Conservation (phyloP, 2,329 filamentous ascomycete species). For the Fusarium sp. region DNA sequence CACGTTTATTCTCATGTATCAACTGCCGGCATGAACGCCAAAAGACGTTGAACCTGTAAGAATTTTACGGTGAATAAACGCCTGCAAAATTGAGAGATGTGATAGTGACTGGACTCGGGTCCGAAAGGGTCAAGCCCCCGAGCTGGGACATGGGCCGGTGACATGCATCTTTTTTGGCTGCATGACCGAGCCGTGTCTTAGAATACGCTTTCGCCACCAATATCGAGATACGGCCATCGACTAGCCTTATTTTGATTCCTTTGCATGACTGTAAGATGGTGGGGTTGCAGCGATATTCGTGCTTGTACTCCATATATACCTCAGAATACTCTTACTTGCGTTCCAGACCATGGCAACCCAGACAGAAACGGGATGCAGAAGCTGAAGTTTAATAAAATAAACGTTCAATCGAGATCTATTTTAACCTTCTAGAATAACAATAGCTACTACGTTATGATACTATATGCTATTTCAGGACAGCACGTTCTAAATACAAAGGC, state of each 20-base stretch:
- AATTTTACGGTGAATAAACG: neutral
- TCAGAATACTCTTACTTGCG: neutral
- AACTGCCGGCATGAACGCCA: neutral
- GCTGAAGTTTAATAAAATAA: neutral
- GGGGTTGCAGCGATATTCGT: neutral
- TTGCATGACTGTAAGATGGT: neutral
- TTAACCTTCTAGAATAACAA: rapidly evolving
- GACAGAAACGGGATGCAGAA: neutral
- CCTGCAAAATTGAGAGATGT: neutral
- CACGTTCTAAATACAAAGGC: rapidly evolving
- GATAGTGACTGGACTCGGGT: neutral
- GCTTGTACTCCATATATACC: neutral
- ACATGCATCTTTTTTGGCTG: neutral
- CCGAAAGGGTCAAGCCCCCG: neutral
- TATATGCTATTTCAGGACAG: rapidly evolving
- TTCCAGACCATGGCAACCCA: neutral
- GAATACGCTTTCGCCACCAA: neutral
- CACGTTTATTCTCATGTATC: neutral
- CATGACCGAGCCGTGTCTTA: neutral
- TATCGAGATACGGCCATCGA: neutral
- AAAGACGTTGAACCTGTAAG: neutral
- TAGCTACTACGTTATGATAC: rapidly evolving
- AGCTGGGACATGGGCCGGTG: neutral
- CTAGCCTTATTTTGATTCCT: too few species aligned
- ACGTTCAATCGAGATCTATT: rapidly evolving